Percentiles rank a stretch among this genome's conserved stretches.
Evolutionary conservation across 306 rosid species (phyloP).

Genomic region (Prosopis cineraria): DNA sequence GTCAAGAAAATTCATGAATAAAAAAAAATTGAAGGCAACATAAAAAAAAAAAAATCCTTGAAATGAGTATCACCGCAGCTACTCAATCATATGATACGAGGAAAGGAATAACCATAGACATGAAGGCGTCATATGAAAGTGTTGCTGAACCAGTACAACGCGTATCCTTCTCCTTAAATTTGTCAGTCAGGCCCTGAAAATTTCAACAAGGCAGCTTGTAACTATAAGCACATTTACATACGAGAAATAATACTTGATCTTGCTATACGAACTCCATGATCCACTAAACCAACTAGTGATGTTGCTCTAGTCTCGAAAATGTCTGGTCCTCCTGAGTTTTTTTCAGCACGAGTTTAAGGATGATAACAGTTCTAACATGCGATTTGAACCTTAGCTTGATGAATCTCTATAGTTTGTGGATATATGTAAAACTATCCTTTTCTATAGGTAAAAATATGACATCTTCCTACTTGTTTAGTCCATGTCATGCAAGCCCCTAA

Average conservation of each 20-base stretch:
- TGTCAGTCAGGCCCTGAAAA: conserved; percentile 90
- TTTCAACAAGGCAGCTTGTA: conserved; percentile 16
- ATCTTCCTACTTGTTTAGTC: conserved; percentile 9
- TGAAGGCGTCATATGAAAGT: conserved; percentile 61
- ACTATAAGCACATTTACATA: background rate
- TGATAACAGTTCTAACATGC: background rate
- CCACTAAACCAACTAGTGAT: conserved; percentile 1
- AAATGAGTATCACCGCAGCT: background rate
- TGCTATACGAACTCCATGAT: background rate
- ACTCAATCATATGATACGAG: conserved; percentile 71
- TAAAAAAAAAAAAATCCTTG: conserved; percentile 23
- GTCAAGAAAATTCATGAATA: conserved; percentile 29
- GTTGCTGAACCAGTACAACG: conserved; percentile 69
- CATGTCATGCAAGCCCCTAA: background rate
- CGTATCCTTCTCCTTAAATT: conserved; percentile 82
- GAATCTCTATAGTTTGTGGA: background rate
- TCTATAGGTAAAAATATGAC: background rate
- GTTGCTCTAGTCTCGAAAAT: conserved; percentile 16
- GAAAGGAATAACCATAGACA: conserved; percentile 86
- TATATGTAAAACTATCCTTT: background rate
- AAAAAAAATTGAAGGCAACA: conserved; percentile 43
- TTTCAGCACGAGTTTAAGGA: background rate
- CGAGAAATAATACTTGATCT: background rate
- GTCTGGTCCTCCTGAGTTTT: background rate
- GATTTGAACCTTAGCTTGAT: background rate